A percentile compares a stretch with the other conserved stretches of the same genome.
Evolutionary conservation across 176 grass and related monocot genomes (phyloP).

Genomic region (Eragrostis nindensis): DNA sequence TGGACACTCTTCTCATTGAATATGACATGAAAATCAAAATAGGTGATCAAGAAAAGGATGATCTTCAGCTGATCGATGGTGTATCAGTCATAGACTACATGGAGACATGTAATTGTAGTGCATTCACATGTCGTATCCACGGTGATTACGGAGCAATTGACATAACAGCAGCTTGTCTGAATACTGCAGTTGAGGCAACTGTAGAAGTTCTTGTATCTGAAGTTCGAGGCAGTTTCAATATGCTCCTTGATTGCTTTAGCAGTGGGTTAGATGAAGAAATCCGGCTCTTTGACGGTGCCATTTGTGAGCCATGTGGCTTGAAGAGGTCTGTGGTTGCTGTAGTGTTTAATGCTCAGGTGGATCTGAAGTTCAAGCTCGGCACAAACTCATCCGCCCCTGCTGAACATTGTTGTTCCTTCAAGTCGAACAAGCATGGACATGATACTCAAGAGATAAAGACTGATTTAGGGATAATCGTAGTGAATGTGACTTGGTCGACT

Average conservation of each 20-base stretch:
- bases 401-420: not conserved
- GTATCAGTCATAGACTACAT: not conserved
- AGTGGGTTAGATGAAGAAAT: constrained; percentile 5
- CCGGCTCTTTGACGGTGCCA: constrained; percentile 12
- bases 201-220: constrained; percentile 4
- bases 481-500: constrained; percentile 30
- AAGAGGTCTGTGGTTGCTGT: constrained; percentile 28
- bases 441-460: constrained; percentile 31
- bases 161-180: not conserved
- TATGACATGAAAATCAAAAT: constrained; percentile 1
- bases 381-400: not conserved
- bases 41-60: not conserved
- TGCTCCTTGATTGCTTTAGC: constrained; percentile 15
- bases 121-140: too few species aligned
- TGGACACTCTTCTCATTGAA: not conserved
- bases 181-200: not conserved
- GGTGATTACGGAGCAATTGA: not conserved
- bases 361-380: constrained; percentile 9
- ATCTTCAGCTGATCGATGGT: not conserved
- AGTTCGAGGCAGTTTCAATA: not conserved
- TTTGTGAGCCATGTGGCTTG: not conserved
- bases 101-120: not conserved
- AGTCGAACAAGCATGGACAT: constrained; percentile 4
- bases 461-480: constrained; percentile 11
- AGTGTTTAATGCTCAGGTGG: not conserved